Base-by-base conservation (phyloP, 768 basidiomycete genomes). In the Paxillus ammoniavirescens region DNA sequence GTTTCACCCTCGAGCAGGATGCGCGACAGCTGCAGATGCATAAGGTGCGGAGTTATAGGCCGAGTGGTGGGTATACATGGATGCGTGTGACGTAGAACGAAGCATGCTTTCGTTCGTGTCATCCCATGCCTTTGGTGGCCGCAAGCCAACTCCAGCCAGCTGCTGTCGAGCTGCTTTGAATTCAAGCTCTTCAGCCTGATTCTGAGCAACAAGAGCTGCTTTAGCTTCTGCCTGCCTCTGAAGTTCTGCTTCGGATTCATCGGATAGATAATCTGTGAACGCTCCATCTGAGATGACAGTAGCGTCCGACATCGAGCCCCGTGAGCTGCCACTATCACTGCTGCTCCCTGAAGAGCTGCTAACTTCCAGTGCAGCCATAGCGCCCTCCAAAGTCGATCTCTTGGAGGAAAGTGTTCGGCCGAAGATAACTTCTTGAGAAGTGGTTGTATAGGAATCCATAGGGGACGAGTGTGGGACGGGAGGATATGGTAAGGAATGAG, bases 251-350 rank as follows among this genome's bases (percentile, higher is more conserved):
- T 93, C 91, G n/a, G 90, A 92, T 71, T 93, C 91, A 65, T 92
- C 91, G n/a, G 90, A 92, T 30, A 92, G 72, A 67, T 93, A 93
- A 66, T 93, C 91, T 12, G 91, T 93, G 64, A 93, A 93, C 14
- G 83, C 89, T 12, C 90, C 91, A 60, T 92, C 91, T 8, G 90
- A 91, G 4, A 86, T 91, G 52, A 92, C 78, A 4, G 91, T 92
- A 54, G 82, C 82, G 65, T 89, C 87, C 3, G 86, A 83, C 64
- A 82, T 60, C 17, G 84, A 86, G 36, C 83, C 82, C 14, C 73
- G 66, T 14, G 71, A 73, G 56, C 77, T 73, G 62, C 68, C 67
- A 36, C 75, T 76, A 44, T 86, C 84, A 57, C 85, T 82, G 63
- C 81, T 82, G 64, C 83, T 81, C 62, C 77, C 81, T 8, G 84